These are phyloP conservation scores for Alternaria burnsii DNA, from an alignment of 2,329 filamentous ascomycete species.

Conservation along the genomic window DNA sequence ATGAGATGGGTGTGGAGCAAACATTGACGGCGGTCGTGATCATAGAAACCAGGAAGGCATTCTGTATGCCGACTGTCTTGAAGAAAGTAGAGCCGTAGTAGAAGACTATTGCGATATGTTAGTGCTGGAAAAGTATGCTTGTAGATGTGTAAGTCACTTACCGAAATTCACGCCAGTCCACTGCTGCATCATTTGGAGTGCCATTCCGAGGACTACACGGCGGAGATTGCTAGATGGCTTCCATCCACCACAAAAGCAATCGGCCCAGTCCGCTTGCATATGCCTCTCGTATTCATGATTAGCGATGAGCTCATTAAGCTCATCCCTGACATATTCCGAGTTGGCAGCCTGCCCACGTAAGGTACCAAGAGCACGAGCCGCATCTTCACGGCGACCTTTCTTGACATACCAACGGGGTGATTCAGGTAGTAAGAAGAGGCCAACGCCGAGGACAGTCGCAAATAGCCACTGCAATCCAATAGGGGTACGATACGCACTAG, in stretches of 20 bases:
- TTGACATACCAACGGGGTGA: conserved; percentile 88
- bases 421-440: conserved; percentile 81
- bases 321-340: conserved; percentile 78
- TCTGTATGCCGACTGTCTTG: conserved; percentile 74
- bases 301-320: conserved; percentile 85
- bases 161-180: conserved; percentile 87
- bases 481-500: conserved; percentile 76
- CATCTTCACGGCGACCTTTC: conserved; percentile 73
- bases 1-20: conserved; percentile 82
- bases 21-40: conserved; percentile 91
- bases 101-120: conserved; percentile 28
- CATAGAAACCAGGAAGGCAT: conserved; percentile 84
- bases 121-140: background rate
- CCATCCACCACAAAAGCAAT: conserved; percentile 67
- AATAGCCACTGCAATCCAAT: conserved; percentile 83
- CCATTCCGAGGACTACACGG: conserved; percentile 58
- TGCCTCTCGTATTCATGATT: conserved; percentile 82
- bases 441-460: conserved; percentile 76
- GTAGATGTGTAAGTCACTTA: conserved; percentile 17
- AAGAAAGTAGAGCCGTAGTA: conserved; percentile 81
- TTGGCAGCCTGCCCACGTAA: conserved; percentile 78
- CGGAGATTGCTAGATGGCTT: conserved; percentile 61
- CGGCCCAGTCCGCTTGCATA: conserved; percentile 71
- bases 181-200: conserved; percentile 62
- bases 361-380: conserved; percentile 68